These are phyloP conservation scores for Pseudomonodictys pantanalensis DNA, from an alignment of 495 filamentous ascomycete species.

Conservation along the genomic window DNA sequence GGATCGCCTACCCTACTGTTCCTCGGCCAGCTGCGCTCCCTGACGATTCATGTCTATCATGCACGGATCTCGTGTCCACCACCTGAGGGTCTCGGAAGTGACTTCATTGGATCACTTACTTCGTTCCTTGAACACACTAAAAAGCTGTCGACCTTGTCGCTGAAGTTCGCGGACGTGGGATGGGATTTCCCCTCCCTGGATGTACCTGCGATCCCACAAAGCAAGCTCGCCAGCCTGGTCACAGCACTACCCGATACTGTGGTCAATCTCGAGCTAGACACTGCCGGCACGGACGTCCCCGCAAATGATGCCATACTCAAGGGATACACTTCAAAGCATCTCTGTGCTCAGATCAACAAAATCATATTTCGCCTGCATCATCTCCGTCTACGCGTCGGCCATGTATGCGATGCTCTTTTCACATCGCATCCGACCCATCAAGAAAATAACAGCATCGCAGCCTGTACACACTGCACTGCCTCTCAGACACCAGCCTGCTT, in stretches of 20 bases:
- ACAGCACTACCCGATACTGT: constrained; percentile 2
- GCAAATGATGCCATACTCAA: neutral
- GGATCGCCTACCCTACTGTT: constrained; percentile 1
- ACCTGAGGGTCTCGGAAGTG: neutral
- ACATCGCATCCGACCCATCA: neutral
- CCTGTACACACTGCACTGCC: neutral
- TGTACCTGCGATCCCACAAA: constrained; percentile 13
- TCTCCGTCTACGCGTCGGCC: constrained; percentile 12
- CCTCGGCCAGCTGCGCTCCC: constrained; percentile 5
- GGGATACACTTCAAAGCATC: neutral
- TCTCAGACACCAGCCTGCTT: neutral
- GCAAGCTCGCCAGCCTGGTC: constrained; percentile 9
- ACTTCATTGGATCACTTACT: constrained; percentile 1
- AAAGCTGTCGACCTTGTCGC: constrained; percentile 12
- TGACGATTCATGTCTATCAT: constrained; percentile 13
- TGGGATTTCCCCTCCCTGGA: constrained; percentile 18
- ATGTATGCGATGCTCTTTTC: constrained; percentile 6
- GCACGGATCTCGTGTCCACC: constrained; percentile 2
- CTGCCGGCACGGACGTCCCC: constrained; percentile 7
- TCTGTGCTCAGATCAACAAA: constrained; percentile 12
- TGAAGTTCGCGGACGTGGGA: constrained; percentile 11
- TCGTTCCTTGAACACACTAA: neutral
- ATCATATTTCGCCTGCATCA: constrained; percentile 4
- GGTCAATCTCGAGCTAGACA: constrained; percentile 17
- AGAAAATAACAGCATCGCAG: neutral